These are phyloP conservation scores for Fraxinus greggii DNA, from an alignment of 305 asterid species.

Conservation along the genomic window DNA sequence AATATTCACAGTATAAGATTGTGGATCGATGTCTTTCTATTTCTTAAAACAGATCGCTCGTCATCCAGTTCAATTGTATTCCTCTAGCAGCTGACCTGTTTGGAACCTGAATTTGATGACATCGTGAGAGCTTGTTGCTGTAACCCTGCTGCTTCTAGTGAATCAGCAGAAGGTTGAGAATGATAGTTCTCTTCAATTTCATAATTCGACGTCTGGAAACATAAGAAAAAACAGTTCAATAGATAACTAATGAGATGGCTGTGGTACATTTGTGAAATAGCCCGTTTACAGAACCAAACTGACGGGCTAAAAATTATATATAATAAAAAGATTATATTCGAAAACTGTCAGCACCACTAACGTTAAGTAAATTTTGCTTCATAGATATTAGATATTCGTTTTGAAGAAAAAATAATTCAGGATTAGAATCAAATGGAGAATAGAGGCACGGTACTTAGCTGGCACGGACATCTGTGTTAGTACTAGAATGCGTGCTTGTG, in stretches of 20 bases:
- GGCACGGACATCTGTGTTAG: background rate
- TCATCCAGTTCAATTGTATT: conserved; percentile 1
- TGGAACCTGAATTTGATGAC: conserved; percentile 42
- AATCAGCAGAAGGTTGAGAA: conserved; percentile 38
- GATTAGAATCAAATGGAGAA: background rate
- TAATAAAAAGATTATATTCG: background rate
- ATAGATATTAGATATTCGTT: background rate
- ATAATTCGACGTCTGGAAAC: conserved; percentile 39
- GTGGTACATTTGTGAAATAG: background rate
- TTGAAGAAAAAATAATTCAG: background rate
- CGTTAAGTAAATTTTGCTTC: background rate
- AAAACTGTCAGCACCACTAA: background rate
- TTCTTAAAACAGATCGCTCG: background rate
- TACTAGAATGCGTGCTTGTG: background rate
- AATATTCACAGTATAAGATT: background rate
- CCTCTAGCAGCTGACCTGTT: conserved; percentile 35
- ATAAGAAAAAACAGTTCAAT: background rate
- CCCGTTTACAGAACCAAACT: background rate
- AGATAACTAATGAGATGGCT: background rate
- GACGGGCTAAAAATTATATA: background rate
- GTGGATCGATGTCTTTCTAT: background rate
- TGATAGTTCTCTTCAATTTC: conserved; percentile 38
- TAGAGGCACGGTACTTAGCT: background rate
- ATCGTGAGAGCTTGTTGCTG: conserved; percentile 37
- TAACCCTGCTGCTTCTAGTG: conserved; percentile 34